Evolutionary conservation across 176 grass and related monocot genomes (phyloP).

Genomic region (Echinochloa phyllopogon): DNA sequence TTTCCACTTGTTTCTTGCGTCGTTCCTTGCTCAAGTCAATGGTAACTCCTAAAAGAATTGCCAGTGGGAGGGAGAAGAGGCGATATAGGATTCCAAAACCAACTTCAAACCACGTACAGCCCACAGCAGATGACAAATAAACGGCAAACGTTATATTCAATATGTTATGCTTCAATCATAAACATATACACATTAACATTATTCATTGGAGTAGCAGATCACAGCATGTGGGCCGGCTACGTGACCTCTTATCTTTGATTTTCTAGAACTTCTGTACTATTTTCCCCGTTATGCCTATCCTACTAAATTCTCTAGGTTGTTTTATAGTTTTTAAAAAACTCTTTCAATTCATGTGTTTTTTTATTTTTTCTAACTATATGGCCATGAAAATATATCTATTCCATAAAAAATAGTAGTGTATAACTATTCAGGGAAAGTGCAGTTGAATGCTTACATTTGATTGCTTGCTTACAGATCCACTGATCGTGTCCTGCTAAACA

Average conservation of each 20-base stretch:
- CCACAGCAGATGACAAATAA: background rate
- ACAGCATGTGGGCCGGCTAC: background rate
- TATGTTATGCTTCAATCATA: background rate
- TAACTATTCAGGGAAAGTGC: background rate
- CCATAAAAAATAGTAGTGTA: background rate
- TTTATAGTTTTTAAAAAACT: background rate
- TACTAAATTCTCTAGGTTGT: background rate
- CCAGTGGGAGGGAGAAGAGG: background rate
- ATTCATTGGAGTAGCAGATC: background rate
- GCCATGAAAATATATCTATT: background rate
- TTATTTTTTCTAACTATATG: background rate
- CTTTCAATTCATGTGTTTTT: background rate
- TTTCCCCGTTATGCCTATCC: background rate
- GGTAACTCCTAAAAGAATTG: background rate
- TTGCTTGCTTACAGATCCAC: background rate
- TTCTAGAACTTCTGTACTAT: background rate
- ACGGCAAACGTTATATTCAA: background rate
- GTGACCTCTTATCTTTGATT: background rate
- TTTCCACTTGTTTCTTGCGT: background rate
- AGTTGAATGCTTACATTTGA: background rate
- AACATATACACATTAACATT: background rate
- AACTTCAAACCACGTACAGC: background rate
- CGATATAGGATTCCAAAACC: background rate
- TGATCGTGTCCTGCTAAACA: background rate
- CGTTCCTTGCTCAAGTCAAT: background rate